A percentile compares a stretch with the other conserved stretches of the same genome.
These are phyloP conservation scores for Trypanosoma rangeli DNA, from an alignment of 208 protist species.

Conservation along the genomic window DNA sequence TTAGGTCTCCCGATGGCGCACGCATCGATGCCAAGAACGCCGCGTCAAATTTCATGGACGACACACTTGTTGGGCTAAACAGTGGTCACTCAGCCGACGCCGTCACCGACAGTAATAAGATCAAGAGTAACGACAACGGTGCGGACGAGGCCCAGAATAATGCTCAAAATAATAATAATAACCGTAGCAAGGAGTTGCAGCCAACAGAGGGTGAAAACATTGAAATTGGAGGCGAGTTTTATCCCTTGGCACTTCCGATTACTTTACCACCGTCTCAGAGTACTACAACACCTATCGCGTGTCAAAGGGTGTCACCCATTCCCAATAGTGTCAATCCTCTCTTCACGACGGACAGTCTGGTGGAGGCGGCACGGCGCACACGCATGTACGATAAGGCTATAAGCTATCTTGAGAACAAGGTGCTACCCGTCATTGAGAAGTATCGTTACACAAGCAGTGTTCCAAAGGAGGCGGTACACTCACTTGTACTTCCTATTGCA, in stretches of 20 bases:
- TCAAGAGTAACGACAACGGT: background rate
- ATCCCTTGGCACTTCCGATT: conserved; percentile 4
- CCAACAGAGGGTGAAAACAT: background rate
- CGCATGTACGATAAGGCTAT: conserved; percentile 90
- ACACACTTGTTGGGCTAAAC: background rate
- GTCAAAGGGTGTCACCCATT: conserved; percentile 13
- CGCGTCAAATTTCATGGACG: background rate
- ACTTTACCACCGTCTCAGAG: background rate
- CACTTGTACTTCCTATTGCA: conserved; percentile 80
- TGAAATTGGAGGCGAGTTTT: conserved; percentile 8
- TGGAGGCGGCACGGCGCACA: conserved; percentile 79
- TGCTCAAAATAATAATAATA: background rate
- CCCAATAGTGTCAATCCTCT: conserved; percentile 40
- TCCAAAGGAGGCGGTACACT: conserved; percentile 74
- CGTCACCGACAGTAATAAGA: conserved; percentile 8
- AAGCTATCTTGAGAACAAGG: conserved; percentile 83
- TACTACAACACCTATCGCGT: background rate
- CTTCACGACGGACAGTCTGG: conserved; percentile 85
- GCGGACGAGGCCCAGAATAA: background rate
- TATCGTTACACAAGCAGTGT: conserved; percentile 67
- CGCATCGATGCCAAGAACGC: background rate
- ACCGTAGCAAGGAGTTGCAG: background rate
- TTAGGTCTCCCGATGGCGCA: conserved; percentile 1
- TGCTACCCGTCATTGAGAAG: conserved; percentile 55
- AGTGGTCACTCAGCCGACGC: background rate